A percentile compares a stretch with the other conserved stretches of the same genome.
Conservation (phyloP, 805 yeast genomes). For the Yueomyces sinensis region DNA sequence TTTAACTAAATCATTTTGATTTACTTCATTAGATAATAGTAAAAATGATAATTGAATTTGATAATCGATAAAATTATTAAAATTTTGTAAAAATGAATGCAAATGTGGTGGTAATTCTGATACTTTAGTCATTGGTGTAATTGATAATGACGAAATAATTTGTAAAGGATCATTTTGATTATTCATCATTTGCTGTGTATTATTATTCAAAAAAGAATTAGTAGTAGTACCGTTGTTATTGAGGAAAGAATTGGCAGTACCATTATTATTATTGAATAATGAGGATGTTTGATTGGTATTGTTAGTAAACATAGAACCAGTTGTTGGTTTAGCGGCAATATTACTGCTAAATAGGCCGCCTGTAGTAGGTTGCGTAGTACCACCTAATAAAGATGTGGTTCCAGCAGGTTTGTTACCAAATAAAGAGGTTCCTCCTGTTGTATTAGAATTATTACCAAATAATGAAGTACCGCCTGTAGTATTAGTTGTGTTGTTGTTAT, state of each 20-base stretch:
- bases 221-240: constrained; percentile 12
- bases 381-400: constrained; percentile 10
- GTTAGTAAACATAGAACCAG: constrained; percentile 8
- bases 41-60: constrained; percentile 65
- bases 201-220: constrained; percentile 21
- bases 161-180: constrained; percentile 28
- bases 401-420: constrained; percentile 23
- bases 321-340: neutral
- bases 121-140: constrained; percentile 65
- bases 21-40: constrained; percentile 44
- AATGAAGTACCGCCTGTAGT: no score
- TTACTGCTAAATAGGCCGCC: constrained; percentile 15
- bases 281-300: constrained; percentile 20
- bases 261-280: neutral
- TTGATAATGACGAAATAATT: constrained; percentile 31
- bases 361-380: constrained; percentile 8
- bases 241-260: neutral
- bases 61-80: constrained; percentile 58
- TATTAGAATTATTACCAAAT: constrained; percentile 11
- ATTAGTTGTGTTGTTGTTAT: no score
- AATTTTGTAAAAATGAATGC: constrained; percentile 53
- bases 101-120: constrained; percentile 61
- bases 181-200: constrained; percentile 4
- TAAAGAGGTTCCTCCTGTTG: constrained; percentile 23
- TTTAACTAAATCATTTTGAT: constrained; percentile 49